Conservation (phyloP, 2,329 filamentous ascomycete genomes). For the Trichoderma breve region DNA sequence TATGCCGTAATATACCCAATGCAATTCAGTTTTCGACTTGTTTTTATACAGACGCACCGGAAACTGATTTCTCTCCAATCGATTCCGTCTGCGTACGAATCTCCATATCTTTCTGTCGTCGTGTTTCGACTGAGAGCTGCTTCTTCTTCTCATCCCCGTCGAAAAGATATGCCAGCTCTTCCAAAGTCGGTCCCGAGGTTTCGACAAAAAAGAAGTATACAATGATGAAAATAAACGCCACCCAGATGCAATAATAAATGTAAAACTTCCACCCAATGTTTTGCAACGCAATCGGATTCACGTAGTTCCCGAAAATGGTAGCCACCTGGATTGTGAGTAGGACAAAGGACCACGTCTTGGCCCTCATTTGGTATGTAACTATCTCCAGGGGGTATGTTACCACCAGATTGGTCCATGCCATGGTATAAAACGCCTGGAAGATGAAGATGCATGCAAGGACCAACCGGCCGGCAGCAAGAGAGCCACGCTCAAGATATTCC, state of each 20-base stretch:
- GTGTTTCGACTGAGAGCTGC: constrained; percentile 30
- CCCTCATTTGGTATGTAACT: constrained; percentile 42
- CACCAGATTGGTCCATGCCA: constrained; percentile 44
- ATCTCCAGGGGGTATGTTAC: constrained; percentile 45
- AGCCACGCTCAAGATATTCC: constrained; percentile 36
- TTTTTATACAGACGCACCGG: constrained; percentile 2
- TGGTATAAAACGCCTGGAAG: constrained; percentile 42
- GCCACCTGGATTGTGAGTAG: constrained; percentile 40
- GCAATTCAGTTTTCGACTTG: neutral
- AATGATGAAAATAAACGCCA: constrained; percentile 36
- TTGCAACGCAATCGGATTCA: constrained; percentile 40
- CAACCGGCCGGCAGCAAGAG: constrained; percentile 32
- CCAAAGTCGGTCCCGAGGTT: constrained; percentile 37
- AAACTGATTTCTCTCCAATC: constrained; percentile 15
- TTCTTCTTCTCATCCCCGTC: constrained; percentile 27
- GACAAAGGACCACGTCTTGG: constrained; percentile 42
- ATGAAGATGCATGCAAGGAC: constrained; percentile 44
- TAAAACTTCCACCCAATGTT: constrained; percentile 42
- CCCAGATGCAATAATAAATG: constrained; percentile 42
- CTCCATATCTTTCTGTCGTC: constrained; percentile 25
- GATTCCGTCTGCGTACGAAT: constrained; percentile 10
- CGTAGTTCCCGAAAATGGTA: constrained; percentile 39
- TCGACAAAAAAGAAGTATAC: constrained; percentile 43
- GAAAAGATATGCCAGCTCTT: constrained; percentile 38
- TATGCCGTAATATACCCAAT: neutral